Base-by-base conservation (phyloP, 352 stramenopile genomes). In the Globisporangium spinosum region DNA sequence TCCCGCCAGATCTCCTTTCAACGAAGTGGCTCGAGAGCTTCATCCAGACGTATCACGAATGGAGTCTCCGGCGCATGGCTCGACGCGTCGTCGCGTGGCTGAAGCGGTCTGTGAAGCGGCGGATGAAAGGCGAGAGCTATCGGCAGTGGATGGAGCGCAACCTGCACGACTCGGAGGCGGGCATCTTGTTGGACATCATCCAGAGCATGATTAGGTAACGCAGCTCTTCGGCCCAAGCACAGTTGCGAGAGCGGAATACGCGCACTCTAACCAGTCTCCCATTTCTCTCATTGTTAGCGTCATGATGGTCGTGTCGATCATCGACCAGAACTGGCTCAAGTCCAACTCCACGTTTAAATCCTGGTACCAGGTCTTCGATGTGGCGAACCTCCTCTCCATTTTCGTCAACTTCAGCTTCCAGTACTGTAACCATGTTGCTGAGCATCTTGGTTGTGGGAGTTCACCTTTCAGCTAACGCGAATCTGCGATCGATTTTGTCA, bases 101-200 rank as follows among this genome's bases (percentile, higher is more conserved):
- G 20, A 64, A 61, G 65, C 70, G 74, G 20, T 74, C 76, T 40
- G 73, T 91, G 23, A 90, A 90, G 62, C 72, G 83, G 15, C 75
- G 82, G 3, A 85, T 90, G 62, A 86, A 80, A 34, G 83, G 83
- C 23, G 81, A 91, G 61, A 88, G 79, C 62, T 75, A 74, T 25
- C 81, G 83, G 0, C 79, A 90, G 64, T 91, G 83, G 83, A 85
- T 90, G 35, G 81, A 91, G 66, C 75, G 83, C 17, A 91, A 90
- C 71, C 32, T 91, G 40, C 83, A 89, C 35, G 82, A 90, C 67
- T 89, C 81, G 5, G 78, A 89, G 54, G 78, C 79, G 8, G 80
- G 83, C 8, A 62, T 89, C 13, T 59, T 74, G 20, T 64, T 87
- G n/a, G 83, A 91, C 62, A 35, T 91, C 59, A n/a, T 75, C 4